Evolutionary conservation across 1,139 yeast species (phyloP), one percentile per base, ranked within the genome.

Genomic region (Hanseniaspora sp.): DNA sequence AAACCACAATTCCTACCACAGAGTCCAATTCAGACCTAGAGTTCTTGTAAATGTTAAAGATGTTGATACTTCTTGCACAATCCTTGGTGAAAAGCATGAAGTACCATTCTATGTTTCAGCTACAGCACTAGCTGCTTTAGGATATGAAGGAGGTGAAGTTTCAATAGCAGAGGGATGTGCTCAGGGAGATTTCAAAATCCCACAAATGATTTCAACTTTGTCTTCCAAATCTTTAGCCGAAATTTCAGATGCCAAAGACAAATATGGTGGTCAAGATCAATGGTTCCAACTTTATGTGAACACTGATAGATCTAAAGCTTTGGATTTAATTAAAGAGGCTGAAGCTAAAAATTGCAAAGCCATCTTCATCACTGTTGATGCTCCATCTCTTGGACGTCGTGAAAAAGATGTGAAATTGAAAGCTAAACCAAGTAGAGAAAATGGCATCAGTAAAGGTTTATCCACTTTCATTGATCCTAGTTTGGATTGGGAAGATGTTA

Each of bases 201-300:
- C 83, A 48, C 95, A 86, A 66, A 86, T 86, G 94, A 78, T 86
- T 56, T 85, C 95, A 12, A 83, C 88, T 29, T 73, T 83, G 60
- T 85, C 94, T 0, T 82, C 90, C 3, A 82, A 84, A 65, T 77
- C 86, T 15, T 75, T 83, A 60, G 83, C 81, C 58, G 94, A 85
- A 61, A 82, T 85, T 59, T 77, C 81, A 5, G 79, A 74, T 54
- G 79, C 78, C 18, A 65, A 67, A 5, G 69, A 70, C 62, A 46
- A 61, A 23, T 23, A 3, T 23, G 23, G 23, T 1, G 56, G 60
- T 33, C 86, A 67, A 63, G 59, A 64, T 7, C 94, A 86, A 65
- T 90, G 97, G 97, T 80, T 82, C 66, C 97, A 90, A 69, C 73
- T 90, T 54, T 90, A 90, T 63, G 95, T 88, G 54, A 86, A 86